Percentiles rank a stretch among this genome's conserved stretches.
Evolutionary conservation across 1,139 yeast species (phyloP).

Genomic region (Blastobotrys capitulatus): DNA sequence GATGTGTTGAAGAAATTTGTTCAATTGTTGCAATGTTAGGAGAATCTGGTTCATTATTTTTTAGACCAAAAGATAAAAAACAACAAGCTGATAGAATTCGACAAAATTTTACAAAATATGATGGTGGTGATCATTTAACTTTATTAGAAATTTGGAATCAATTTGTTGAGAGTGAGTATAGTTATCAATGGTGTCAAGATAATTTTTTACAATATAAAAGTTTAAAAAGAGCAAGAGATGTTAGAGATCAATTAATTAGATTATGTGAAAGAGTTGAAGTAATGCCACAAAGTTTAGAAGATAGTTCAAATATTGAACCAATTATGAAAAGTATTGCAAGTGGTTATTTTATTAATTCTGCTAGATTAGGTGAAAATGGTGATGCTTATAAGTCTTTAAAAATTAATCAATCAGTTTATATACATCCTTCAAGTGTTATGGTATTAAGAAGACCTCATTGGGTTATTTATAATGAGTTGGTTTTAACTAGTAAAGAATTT

Average conservation of each 20-base stretch:
- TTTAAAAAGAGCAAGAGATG: slow-evolving; percentile 61
- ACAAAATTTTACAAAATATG: slow-evolving; percentile 45
- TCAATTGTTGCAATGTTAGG: slow-evolving; percentile 78
- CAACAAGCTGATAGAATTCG: slow-evolving; percentile 61
- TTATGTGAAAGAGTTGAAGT: slow-evolving; percentile 60
- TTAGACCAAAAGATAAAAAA: slow-evolving; percentile 64
- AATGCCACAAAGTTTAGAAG: slow-evolving; percentile 23
- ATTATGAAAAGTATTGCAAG: slow-evolving; percentile 67
- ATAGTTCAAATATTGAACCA: slow-evolving; percentile 28
- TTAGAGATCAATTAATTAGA: slow-evolving; percentile 61
- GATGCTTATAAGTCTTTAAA: slow-evolving; percentile 62
- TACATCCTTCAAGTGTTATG: slow-evolving; percentile 80
- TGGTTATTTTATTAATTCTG: slow-evolving; percentile 82
- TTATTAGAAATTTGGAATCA: slow-evolving; percentile 67
- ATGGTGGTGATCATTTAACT: slow-evolving; percentile 75
- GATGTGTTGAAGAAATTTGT: slow-evolving; percentile 60
- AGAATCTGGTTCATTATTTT: slow-evolving; percentile 69
- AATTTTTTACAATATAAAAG: slow-evolving; percentile 74
- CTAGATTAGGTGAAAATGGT: slow-evolving; percentile 64
- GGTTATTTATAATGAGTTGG: slow-evolving; percentile 76
- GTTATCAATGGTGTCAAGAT: slow-evolving; percentile 83
- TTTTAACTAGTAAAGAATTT: slow-evolving; percentile 80
- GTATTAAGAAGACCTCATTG: slow-evolving; percentile 57
- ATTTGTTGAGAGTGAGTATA: slow-evolving; percentile 68
- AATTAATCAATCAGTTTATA: slow-evolving; percentile 57